Evolutionary conservation across 495 filamentous ascomycete genomes (phyloP), one percentile per base, ranked within the genome.

Genomic region (Xylaria acuta): DNA sequence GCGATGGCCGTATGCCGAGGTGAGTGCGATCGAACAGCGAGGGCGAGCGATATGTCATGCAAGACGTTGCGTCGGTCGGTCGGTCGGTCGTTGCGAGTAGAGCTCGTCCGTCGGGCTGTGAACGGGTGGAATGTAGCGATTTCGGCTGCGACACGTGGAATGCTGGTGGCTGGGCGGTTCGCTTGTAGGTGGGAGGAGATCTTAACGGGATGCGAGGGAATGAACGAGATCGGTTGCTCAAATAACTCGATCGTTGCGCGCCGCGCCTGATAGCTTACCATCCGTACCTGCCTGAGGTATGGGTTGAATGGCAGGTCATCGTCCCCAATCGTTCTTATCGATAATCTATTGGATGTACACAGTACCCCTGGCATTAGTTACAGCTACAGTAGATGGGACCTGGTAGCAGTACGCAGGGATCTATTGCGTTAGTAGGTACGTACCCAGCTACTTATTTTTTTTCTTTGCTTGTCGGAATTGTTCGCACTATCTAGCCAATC

Each of bases 221-320:
- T 51, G 58, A 38, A 62, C 56, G 30, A 51, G 27, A 11, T 7
- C 5, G 1, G 60, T 41, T 43, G 25, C 9, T n/a, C 38, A 41
- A 64, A 25, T 43, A 25, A 12, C 60, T 64, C 22, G 43, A 27
- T 45, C 3, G 40, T 58, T 63, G 66, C 43, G 56, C 45, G 53
- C 66, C 64, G 71, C 69, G 69, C 62, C 47, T 71, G 69, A 51
- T 43, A 56, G 68, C 30, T 70, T 59, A 47, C 38, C 22, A 8
- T 69, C 7, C 40, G 18, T 45, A 59, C 38, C 41, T 65, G 41
- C 63, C 27, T 27, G 49, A 53, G 49, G 53, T 32, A 56, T 4
- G 27, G 27, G 53, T 56, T 65, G 2, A 20, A 65, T 32, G 63
- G 40, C 12, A 27, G 5, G 16, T 22, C 34, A 36, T 36, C 11